Evolutionary conservation across 2,329 filamentous ascomycete genomes (phyloP), one percentile per base, ranked within the genome.

Genomic region (Pseudocercospora musae): DNA sequence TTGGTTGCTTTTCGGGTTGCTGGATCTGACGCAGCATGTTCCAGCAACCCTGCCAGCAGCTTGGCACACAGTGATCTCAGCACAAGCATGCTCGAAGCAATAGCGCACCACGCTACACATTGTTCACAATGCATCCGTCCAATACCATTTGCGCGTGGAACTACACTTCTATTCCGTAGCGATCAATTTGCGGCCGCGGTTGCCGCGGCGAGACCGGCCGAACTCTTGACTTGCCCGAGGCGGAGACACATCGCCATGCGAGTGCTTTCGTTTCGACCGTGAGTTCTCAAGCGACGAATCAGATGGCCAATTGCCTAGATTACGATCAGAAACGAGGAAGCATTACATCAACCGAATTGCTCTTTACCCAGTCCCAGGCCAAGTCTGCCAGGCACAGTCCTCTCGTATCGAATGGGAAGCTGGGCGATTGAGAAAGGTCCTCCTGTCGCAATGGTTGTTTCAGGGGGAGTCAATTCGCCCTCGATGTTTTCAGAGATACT

Each of bases 401-500:
- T 61, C 61, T 69, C 67, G 62, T 68, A 68, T 23, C 67, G 23
- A 15, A 69, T 69, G 31, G 67, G 67, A 55, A 69, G 33, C 49
- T 68, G 64, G 37, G 67, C 67, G 56, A 69, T 66, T 13, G 59
- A 63, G 29, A 68, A 56, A 13, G 66, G 67, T 25, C 65, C 62
- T 2, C 62, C 65, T 7, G 23, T 60, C 1, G 60, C 33, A 53
- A 61, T 52, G 6, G 62, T 44, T 13, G 58, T 58, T 48, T 65
- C 57, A 3, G 67, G 67, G 21, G 67, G 67, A 10, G 91, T 96
- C 77, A 96, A 85, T 78, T 97, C 93, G 50, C 93, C 93, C 55
- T 91, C 86, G 21, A 96, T 81, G 10, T 89, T 91, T 23, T 83
- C 78, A 6, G 89, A 87, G 86, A 96, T 96, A 64, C 83, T 82